Evolutionary conservation across 306 rosid species (phyloP).

Genomic region (Malus domestica): DNA sequence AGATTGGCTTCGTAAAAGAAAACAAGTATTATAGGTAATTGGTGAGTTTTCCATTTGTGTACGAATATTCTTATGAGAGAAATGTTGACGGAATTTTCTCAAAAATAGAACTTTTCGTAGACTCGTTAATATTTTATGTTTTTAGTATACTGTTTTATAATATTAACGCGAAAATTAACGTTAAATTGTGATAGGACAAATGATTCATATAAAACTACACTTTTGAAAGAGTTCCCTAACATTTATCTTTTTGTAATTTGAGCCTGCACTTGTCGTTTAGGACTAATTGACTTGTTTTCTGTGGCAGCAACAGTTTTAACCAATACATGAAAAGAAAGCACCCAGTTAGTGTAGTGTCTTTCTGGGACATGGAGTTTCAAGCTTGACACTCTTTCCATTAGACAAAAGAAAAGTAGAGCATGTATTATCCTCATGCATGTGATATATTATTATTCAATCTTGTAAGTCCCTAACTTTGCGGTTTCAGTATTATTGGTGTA

Average conservation of each 20-base stretch:
- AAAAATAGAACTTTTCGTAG: too few relatives aligned
- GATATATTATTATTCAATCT: neutral
- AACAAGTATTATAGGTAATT: neutral
- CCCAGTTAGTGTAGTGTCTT: slow-evolving; percentile 32
- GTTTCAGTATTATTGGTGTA: neutral
- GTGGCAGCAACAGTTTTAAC: slow-evolving; percentile 18
- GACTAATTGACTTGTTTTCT: neutral
- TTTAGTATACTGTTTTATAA: rapidly evolving
- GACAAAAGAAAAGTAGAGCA: neutral
- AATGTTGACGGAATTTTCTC: too few relatives aligned
- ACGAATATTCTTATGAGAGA: neutral
- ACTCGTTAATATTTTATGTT: too few relatives aligned
- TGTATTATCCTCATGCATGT: neutral
- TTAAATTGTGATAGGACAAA: too few relatives aligned
- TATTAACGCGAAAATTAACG: rapidly evolving
- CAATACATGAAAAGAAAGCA: slow-evolving; percentile 34
- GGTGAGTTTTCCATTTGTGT: slow-evolving; percentile 3
- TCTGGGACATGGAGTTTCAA: slow-evolving; percentile 38
- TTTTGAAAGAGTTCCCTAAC: too few relatives aligned
- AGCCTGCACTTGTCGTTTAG: neutral
- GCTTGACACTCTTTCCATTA: slow-evolving; percentile 29
- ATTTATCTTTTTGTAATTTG: neutral
- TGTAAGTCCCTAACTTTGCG: slow-evolving; percentile 16
- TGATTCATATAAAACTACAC: rapidly evolving
- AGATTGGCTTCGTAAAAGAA: neutral